A percentile compares a stretch with the other conserved stretches of the same genome.
Conservation (phyloP, 495 filamentous ascomycete genomes). For the Delitschia confertaspora region DNA sequence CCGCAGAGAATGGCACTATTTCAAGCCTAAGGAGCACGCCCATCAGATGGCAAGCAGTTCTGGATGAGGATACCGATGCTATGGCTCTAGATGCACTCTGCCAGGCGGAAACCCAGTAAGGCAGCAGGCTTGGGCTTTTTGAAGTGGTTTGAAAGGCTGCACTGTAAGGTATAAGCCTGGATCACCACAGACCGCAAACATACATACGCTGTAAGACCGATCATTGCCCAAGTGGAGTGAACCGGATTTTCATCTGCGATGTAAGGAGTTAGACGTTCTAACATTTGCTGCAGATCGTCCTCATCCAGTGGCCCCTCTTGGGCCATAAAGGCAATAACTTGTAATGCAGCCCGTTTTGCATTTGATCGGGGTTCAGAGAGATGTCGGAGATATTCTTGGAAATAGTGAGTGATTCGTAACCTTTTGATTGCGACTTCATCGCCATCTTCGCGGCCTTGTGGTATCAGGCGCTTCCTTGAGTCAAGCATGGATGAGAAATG, state of each 20-base stretch:
- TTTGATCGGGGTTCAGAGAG: constrained; percentile 38
- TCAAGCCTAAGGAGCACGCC: constrained; percentile 46
- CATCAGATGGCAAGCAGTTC: constrained; percentile 73
- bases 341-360: constrained; percentile 46
- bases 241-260: constrained; percentile 49
- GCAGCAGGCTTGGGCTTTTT: constrained; percentile 30
- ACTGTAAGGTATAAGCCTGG: constrained; percentile 32
- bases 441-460: constrained; percentile 14
- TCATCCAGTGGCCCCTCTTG: constrained; percentile 38
- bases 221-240: constrained; percentile 52
- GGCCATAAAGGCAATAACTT: constrained; percentile 67
- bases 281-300: constrained; percentile 34
- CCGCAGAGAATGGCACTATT: constrained; percentile 27
- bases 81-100: constrained; percentile 61
- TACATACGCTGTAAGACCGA: constrained; percentile 37
- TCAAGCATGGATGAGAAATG: constrained; percentile 22
- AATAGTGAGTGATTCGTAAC: constrained; percentile 44
- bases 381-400: constrained; percentile 40
- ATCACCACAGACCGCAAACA: constrained; percentile 23
- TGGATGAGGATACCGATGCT: constrained; percentile 59
- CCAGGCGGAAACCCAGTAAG: constrained; percentile 65
- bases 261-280: constrained; percentile 43
- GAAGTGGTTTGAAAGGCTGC: constrained; percentile 40
- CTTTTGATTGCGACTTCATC: constrained; percentile 45
- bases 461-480: constrained; percentile 5